Base-by-base conservation (phyloP, 805 yeast species). In the Candida yuanshanica region DNA sequence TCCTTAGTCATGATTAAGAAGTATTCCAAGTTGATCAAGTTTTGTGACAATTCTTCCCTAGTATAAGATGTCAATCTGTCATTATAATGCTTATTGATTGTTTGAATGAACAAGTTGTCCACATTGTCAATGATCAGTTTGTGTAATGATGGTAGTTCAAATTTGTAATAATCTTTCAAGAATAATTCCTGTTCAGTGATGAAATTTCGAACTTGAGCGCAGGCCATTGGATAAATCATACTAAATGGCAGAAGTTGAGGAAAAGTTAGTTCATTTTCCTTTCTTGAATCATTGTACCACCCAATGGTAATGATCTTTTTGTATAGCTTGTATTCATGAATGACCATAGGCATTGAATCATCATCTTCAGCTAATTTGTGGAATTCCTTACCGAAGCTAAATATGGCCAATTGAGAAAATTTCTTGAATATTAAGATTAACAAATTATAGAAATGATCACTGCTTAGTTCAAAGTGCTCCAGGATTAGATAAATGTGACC, bases 41-140 rank as follows among this genome's bases (percentile, higher is more conserved):
- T 86, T 65, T 93, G 98, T 0, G 96, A 83, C 21, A 88, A 75
- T 50, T 88, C 90, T 61, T 91, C 98, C 56, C 95, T 85, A 47
- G 89, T 84, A 11, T 82, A 76, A 2, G 89, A 73, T 49, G 77
- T 74, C 37, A 83, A 72, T 45, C 79, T 78, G 12, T 72, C 70
- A 42, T 75, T 71, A 36, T 85, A 75, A 45, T 81, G 77, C 32
- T 69, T 69, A 50, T 87, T 74, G 1, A 91, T 83, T 2, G 85
- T 76, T 34, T 75, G 73, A 16, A 75, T 72, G 46, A 90, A 68
- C n/a, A 88, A 75, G 18, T 65, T 58, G 54, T 93, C 97, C 40
- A 89, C 70, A 2, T 81, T 68, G 9, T 67, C 69, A 12, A 75
- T 72, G 37, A 84, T 66, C 17, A 81, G 70, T 27, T 78, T 75